phyloP scores from a whole-genome alignment of 352 stramenopile species.

The Halophytophthora polymorphica region DNA sequence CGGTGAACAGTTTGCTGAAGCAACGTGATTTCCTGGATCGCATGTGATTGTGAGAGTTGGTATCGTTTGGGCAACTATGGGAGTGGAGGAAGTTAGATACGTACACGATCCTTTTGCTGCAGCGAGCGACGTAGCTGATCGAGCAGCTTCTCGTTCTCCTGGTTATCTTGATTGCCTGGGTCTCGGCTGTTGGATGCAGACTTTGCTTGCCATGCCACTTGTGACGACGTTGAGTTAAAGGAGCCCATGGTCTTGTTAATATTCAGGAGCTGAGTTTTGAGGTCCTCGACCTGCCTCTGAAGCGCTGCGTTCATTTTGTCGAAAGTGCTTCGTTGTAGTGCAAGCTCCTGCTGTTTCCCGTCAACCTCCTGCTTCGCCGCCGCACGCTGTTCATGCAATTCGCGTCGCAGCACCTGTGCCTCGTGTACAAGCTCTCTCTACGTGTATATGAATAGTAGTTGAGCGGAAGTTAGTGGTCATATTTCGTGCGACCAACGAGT shows the following conservation, averaged over 20 bases:
- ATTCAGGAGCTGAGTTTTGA: constrained; percentile 26
- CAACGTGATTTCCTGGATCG: constrained; percentile 59
- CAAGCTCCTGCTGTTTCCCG: constrained; percentile 9
- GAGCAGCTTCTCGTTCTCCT: constrained; percentile 43
- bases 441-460: not conserved
- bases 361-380: constrained; percentile 13
- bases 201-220: constrained; percentile 10
- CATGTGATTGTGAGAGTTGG: not conserved
- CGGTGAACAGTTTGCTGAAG: constrained; percentile 81
- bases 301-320: constrained; percentile 19
- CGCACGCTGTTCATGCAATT: constrained; percentile 19
- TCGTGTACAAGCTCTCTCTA: constrained; percentile 32
- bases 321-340: constrained; percentile 13
- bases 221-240: constrained; percentile 1
- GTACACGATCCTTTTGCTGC: constrained; percentile 52
- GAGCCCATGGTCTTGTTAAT: constrained; percentile 4
- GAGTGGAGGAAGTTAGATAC: constrained; percentile 1
- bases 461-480: not conserved
- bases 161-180: constrained; percentile 40
- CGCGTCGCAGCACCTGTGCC: constrained; percentile 22
- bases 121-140: constrained; percentile 34
- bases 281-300: constrained; percentile 20
- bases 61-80: not conserved
- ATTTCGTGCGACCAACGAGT: not conserved
- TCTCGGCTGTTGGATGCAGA: constrained; percentile 5